A percentile compares a stretch with the other conserved stretches of the same genome.
Evolutionary conservation across 1,284 basidiomycete species (phyloP).

Genomic region (Microbotryum intermedium): DNA sequence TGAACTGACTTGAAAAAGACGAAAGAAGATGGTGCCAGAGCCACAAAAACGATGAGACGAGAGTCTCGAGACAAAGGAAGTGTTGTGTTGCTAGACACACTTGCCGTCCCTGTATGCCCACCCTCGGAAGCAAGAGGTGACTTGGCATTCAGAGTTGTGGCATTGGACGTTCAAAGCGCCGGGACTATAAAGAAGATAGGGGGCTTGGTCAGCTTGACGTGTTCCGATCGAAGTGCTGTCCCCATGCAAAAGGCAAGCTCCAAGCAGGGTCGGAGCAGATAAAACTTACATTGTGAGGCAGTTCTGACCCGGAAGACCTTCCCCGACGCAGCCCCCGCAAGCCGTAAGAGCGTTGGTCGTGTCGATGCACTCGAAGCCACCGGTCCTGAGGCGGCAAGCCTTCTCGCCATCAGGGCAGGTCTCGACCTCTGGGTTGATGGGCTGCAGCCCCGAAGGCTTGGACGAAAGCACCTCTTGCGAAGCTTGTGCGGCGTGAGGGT

Average conservation of each 20-base stretch:
- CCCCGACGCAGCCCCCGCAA: constrained; percentile 18
- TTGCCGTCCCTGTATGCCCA: background rate
- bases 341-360: constrained; percentile 3
- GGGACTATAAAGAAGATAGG: background rate
- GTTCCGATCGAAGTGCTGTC: no score
- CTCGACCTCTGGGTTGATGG: constrained; percentile 4
- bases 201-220: no score
- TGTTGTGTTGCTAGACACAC: background rate
- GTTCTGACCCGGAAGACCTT: constrained; percentile 8
- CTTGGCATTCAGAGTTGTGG: constrained; percentile 7
- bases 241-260: no score
- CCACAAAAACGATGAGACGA: no score
- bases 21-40: no score
- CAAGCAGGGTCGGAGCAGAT: no score
- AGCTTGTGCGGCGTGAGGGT: constrained; percentile 2
- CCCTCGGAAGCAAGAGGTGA: constrained; percentile 5
- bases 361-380: constrained; percentile 25
- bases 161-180: constrained; percentile 21
- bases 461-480: background rate
- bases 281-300: constrained; percentile 15
- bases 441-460: background rate
- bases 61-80: no score
- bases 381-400: constrained; percentile 9
- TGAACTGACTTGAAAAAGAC: no score
- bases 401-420: constrained; percentile 17